Evolutionary conservation across 1,284 basidiomycete species (phyloP), one percentile per base, ranked within the genome.

Genomic region (Anthracocystis setariae): DNA sequence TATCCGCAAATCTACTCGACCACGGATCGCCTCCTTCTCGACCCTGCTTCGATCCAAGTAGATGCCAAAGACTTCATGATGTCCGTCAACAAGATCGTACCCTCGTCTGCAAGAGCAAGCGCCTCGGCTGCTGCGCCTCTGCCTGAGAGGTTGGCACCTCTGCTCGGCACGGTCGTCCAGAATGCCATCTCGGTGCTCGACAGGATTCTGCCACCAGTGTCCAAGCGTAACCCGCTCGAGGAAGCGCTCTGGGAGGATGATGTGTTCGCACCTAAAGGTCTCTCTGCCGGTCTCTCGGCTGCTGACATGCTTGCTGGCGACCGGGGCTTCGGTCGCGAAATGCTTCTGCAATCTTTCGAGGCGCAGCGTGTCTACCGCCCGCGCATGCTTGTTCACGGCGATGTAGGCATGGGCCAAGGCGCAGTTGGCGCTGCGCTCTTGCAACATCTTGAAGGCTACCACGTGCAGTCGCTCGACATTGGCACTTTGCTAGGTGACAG

Each of bases 1-100:
- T 99, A 98, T 83, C 96, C 96, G 0, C 96, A 99, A 82, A 96
- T 98, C 53, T 99, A 98, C 86, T 91, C 92, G 84, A 91, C 92
- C 2, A 89, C 87, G 27, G 93, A 98, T 69, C 87, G 96, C 7
- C 84, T 98, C 12, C 81, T 94, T 42, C 86, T 98, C 47, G 88
- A 94, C 64, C 92, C 94, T 1, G 90, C 92, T 74, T 90, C 90
- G 0, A 96, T 98, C 68, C 87, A 87, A 38, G 90, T 98, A 9
- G 89, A 91, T 47, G 87, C 96, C 38, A 88, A 92, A 54, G 96
- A 99, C 84, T 99, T 99, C 80, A 94, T 97, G 92, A 91, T 96
- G 79, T 93, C 94, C 0, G 90, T 97, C 69, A 94, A 97, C 85
- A 68, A 77, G 46, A 67, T 77, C 24, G 90, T 98, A 0, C 95